Evolutionary conservation across 768 basidiomycete species (phyloP).

Genomic region (Boletus rubroflammeus): DNA sequence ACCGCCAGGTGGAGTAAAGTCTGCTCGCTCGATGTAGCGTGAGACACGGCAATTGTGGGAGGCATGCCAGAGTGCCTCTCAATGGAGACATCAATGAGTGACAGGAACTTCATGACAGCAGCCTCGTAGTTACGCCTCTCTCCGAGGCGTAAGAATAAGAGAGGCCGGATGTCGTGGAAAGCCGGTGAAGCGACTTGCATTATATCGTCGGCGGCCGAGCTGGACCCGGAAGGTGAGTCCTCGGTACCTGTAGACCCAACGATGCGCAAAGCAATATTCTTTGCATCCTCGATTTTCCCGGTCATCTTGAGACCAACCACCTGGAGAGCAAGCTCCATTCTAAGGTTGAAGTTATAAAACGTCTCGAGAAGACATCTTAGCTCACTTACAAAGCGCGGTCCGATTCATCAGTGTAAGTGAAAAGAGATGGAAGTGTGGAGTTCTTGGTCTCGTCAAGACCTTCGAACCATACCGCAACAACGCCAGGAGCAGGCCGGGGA

Average conservation of each 20-base stretch:
- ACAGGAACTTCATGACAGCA: constrained; percentile 76
- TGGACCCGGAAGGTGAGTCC: constrained; percentile 35
- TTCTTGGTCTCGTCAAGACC: constrained; percentile 64
- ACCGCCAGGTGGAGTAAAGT: constrained; percentile 86
- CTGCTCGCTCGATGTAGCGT: constrained; percentile 69
- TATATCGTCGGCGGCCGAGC: constrained; percentile 36
- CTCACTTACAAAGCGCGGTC: constrained; percentile 78
- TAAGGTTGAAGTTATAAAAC: constrained; percentile 32
- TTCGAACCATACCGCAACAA: constrained; percentile 88
- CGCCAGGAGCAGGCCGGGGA: constrained; percentile 73
- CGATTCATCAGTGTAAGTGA: constrained; percentile 89
- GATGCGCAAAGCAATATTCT: constrained; percentile 90
- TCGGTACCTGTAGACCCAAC: constrained; percentile 70
- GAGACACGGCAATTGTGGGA: constrained; percentile 59
- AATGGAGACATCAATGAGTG: constrained; percentile 65
- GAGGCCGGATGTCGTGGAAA: constrained; percentile 51
- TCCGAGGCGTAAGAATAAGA: constrained; percentile 52
- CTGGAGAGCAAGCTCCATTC: constrained; percentile 94
- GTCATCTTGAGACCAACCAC: constrained; percentile 97
- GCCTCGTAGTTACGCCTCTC: constrained; percentile 67
- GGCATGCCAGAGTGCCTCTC: constrained; percentile 42
- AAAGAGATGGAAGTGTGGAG: constrained; percentile 54
- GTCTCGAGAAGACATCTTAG: constrained; percentile 1
- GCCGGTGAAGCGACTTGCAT: constrained; percentile 52
- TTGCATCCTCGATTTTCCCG: constrained; percentile 89